Conservation (phyloP, 441 rosid genomes). For the Manihot esculenta region DNA sequence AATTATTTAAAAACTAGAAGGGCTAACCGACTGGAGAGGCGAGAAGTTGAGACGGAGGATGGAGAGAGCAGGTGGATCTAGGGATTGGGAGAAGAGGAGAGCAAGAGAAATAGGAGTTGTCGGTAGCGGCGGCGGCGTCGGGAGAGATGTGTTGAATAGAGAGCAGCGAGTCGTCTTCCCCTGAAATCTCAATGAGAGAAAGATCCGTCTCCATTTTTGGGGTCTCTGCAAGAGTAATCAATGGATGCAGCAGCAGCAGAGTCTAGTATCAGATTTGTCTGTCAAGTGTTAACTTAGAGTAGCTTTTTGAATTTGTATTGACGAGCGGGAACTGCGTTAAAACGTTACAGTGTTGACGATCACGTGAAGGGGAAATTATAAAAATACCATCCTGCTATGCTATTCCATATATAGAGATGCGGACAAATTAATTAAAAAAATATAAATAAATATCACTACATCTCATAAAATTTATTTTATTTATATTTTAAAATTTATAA, state of each 20-base stretch:
- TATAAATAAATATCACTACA: too few relatives aligned
- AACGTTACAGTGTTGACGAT: background rate
- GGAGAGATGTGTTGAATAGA: constrained; percentile 31
- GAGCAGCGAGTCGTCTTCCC: constrained; percentile 60
- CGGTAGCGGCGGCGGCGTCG: constrained; percentile 29
- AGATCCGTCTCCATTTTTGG: constrained; percentile 49
- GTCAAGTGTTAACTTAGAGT: background rate
- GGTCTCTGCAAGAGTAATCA: too few relatives aligned
- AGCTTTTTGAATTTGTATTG: constrained; percentile 7
- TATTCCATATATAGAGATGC: too few relatives aligned
- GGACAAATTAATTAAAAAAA: too few relatives aligned
- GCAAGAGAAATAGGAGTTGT: constrained; percentile 44
- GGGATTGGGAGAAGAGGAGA: constrained; percentile 69
- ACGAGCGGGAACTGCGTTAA: constrained; percentile 12
- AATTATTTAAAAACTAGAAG: background rate
- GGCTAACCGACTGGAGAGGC: constrained; percentile 41
- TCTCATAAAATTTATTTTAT: too few relatives aligned
- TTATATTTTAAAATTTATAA: too few relatives aligned
- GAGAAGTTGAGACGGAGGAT: constrained; percentile 28
- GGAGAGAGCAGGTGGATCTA: constrained; percentile 38
- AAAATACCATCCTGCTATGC: too few relatives aligned
- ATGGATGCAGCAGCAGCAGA: background rate
- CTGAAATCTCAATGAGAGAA: constrained; percentile 57
- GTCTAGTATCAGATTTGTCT: constrained; percentile 7
- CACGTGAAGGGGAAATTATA: background rate